A percentile compares a stretch with the other conserved stretches of the same genome.
phyloP scores from a whole-genome alignment of 768 basidiomycete species.

The Dentipellis fragilis region DNA sequence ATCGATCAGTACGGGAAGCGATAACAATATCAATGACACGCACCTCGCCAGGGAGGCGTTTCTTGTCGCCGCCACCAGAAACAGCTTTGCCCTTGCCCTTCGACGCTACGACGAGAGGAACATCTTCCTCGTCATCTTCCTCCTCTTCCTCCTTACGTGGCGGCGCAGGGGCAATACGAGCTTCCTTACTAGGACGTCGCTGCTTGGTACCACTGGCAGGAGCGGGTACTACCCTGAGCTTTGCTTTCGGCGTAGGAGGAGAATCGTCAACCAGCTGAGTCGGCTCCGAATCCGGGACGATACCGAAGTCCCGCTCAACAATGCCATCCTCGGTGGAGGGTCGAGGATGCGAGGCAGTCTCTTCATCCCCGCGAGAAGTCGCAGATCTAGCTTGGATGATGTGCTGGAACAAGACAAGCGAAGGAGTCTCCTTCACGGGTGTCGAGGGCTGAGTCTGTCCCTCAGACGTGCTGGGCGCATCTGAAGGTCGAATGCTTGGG shows the following conservation, averaged over 20 bases:
- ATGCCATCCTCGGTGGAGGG: too few relatives aligned
- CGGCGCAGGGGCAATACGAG: not conserved
- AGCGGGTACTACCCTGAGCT: not conserved
- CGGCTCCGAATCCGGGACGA: constrained; percentile 61
- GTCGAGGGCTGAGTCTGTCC: not conserved
- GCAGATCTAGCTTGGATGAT: not conserved
- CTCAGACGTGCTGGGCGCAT: not conserved
- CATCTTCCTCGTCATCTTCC: constrained; percentile 29
- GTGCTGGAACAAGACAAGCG: not conserved
- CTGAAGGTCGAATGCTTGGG: not conserved
- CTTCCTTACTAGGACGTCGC: not conserved
- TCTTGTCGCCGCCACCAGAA: not conserved
- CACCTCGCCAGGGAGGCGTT: not conserved
- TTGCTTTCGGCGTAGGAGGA: not conserved
- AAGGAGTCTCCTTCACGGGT: not conserved
- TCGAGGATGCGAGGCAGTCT: too few relatives aligned
- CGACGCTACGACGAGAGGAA: constrained; percentile 29
- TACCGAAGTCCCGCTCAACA: constrained; percentile 23
- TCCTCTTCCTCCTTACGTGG: constrained; percentile 15
- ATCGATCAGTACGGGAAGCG: too few relatives aligned
- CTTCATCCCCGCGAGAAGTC: too few relatives aligned
- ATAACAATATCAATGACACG: not conserved
- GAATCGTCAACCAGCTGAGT: constrained; percentile 22
- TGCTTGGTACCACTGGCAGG: not conserved
- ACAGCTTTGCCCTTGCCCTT: constrained; percentile 15